A percentile compares a stretch with the other conserved stretches of the same genome.
These are phyloP conservation scores for Litsea cubeba DNA, from an alignment of 164 flowering plant genomes.

Conservation along the genomic window DNA sequence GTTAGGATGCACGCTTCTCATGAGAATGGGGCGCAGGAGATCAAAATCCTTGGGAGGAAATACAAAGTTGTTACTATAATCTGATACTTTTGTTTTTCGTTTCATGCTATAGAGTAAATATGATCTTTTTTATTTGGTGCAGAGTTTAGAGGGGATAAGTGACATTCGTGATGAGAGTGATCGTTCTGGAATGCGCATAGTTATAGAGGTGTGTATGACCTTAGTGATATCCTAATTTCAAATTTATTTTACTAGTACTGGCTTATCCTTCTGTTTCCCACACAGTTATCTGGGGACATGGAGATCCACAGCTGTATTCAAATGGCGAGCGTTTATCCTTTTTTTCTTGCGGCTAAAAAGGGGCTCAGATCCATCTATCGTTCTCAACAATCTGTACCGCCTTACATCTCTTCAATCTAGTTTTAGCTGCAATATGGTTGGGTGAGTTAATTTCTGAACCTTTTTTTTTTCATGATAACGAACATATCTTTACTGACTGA, in stretches of 20 bases:
- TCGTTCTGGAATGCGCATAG: constrained; percentile 94
- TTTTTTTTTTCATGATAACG: background rate
- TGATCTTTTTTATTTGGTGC: constrained; percentile 8
- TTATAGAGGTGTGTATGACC: constrained; percentile 66
- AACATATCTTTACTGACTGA: background rate
- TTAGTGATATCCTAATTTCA: background rate
- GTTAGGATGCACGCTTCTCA: no score
- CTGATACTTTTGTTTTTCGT: background rate
- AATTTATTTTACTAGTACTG: background rate
- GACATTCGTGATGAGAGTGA: constrained; percentile 99
- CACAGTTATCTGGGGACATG: background rate
- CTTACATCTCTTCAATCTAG: constrained; percentile 83
- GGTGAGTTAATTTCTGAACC: constrained; percentile 49
- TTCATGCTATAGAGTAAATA: background rate
- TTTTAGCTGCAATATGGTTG: constrained; percentile 98
- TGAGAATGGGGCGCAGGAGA: no score
- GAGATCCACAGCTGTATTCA: background rate
- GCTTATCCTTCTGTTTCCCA: background rate
- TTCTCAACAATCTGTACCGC: constrained; percentile 79
- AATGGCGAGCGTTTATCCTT: background rate
- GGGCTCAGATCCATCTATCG: constrained; percentile 81
- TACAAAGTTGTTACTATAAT: background rate
- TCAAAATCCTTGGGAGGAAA: background rate
- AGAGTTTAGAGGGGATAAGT: constrained; percentile 90
- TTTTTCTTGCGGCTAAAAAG: constrained; percentile 60